These are phyloP conservation scores for Heterobasidion occidentale DNA, from an alignment of 1,284 basidiomycete genomes.

Conservation along the genomic window DNA sequence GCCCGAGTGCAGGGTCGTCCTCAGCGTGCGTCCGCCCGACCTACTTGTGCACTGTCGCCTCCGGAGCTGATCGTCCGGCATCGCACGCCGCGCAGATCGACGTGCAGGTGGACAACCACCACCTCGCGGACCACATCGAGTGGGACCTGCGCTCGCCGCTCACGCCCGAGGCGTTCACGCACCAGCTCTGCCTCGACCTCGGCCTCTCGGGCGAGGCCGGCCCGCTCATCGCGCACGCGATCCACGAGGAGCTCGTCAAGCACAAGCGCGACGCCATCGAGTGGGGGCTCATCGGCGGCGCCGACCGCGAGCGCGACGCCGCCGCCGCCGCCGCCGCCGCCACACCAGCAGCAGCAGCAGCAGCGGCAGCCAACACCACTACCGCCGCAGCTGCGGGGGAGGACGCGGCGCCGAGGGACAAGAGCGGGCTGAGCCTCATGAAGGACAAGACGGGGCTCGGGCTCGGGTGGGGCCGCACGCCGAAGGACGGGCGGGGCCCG, in stretches of 20 bases:
- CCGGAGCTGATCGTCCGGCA: background rate
- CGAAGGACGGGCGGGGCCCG: slow-evolving; percentile 69
- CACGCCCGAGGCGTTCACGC: slow-evolving; percentile 84
- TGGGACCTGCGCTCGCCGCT: slow-evolving; percentile 95
- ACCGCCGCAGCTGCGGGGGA: slow-evolving; percentile 5
- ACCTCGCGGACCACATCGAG: slow-evolving; percentile 92
- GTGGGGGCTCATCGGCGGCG: slow-evolving; percentile 76
- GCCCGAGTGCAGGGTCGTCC: slow-evolving; percentile 82
- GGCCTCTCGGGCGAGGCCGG: slow-evolving; percentile 84
- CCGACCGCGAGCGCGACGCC: slow-evolving; percentile 21
- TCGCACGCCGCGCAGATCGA: slow-evolving; percentile 69
- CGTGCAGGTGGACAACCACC: slow-evolving; percentile 91
- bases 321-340: slow-evolving; percentile 2
- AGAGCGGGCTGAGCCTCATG: slow-evolving; percentile 42
- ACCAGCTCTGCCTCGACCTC: slow-evolving; percentile 77
- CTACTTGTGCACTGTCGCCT: no score
- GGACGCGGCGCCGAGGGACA: slow-evolving; percentile 31
- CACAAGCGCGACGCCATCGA: slow-evolving; percentile 94
- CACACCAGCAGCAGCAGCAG: no score
- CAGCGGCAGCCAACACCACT: background rate
- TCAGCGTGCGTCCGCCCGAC: slow-evolving; percentile 87
- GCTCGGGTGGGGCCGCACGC: slow-evolving; percentile 53
- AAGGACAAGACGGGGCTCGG: slow-evolving; percentile 77
- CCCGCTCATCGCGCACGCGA: slow-evolving; percentile 85
- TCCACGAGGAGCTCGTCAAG: slow-evolving; percentile 92